Base-by-base conservation (phyloP, 1,284 basidiomycete genomes). In the Coniophora puteana region DNA sequence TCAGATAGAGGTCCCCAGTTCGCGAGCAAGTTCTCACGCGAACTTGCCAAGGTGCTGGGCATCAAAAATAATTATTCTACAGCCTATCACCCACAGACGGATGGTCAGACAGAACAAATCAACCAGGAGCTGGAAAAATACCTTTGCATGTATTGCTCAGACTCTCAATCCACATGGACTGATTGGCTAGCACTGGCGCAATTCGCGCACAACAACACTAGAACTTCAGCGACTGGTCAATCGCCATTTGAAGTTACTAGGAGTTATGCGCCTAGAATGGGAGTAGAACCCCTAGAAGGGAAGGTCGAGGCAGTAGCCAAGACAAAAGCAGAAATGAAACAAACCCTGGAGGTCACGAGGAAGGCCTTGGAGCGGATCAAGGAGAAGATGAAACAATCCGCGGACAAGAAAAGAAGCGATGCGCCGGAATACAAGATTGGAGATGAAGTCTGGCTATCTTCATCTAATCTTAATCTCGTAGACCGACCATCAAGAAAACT, bases 61-160 rank as follows among this genome's bases (percentile, higher is more conserved):
- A 54, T 59, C 8, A 24, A 48, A 7, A 23, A 49, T 20, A 40
- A 53, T 21, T 35, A 46, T 4, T 46, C 48, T 8, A 52, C 52
- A 0, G 58, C 59, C 0, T 48, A 48, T 13, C 46, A 44, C 13
- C 43, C 35, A 1, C 18, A 44, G 20, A 27, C 14, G 8, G 27
- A 44, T 14, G 12, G 73, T 0, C 66, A 72, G 36, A 68, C 68
- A 0, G 66, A 77, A 51, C 38, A 53, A 0, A 46, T 62, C 11
- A 74, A 75, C 46, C 68, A 71, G 43, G 51, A 51, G 1, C 29
- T 74, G 0, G 63, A 72, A 47, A 57, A 62, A 11, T 67, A 63
- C 45, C 49, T 69, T 6, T 48, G 54, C 2, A 43, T 58, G 6
- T 68, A 61, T 43, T 40, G 41, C 36, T 54, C 58, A 37, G 62